phyloP scores from a whole-genome alignment of 345 rosid genomes.

The Heritiera littoralis region DNA sequence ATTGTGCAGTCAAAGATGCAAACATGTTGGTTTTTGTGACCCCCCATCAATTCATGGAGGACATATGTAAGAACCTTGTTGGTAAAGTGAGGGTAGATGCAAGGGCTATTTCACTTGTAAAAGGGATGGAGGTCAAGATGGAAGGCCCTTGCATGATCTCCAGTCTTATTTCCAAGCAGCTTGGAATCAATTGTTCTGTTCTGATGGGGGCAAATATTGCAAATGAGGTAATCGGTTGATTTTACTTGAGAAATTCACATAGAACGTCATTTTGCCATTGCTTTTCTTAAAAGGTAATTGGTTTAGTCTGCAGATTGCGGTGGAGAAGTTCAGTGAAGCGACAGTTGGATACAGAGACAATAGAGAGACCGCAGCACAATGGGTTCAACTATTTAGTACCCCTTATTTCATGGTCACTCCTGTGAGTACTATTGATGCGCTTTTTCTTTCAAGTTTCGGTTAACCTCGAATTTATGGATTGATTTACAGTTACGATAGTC shows the following conservation, averaged over 20 bases:
- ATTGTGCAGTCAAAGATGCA: slow-evolving; percentile 70
- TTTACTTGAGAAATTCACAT: not conserved
- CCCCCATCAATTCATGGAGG: slow-evolving; percentile 92
- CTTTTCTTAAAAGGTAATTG: not conserved
- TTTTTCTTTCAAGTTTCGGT: not conserved
- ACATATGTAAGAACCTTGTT: slow-evolving; percentile 73
- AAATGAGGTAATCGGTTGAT: slow-evolving; percentile 56
- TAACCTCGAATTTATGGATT: not conserved
- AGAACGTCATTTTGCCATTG: not conserved
- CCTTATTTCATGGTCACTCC: slow-evolving; percentile 84
- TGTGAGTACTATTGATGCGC: slow-evolving; percentile 44
- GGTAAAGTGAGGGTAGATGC: slow-evolving; percentile 64
- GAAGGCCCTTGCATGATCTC: slow-evolving; percentile 99
- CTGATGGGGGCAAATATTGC: slow-evolving; percentile 98
- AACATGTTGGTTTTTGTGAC: slow-evolving; percentile 92
- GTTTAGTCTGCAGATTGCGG: slow-evolving; percentile 64
- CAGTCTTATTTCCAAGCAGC: slow-evolving; percentile 63
- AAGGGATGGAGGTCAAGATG: slow-evolving; percentile 94
- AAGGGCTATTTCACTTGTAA: slow-evolving; percentile 85
- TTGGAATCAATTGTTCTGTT: slow-evolving; percentile 78
- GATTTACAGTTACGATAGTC: not conserved
- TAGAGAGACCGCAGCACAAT: slow-evolving; percentile 66
- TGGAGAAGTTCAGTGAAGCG: slow-evolving; percentile 93
- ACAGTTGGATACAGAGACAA: slow-evolving; percentile 84
- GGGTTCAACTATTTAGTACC: slow-evolving; percentile 88